Percentiles rank a stretch among this genome's conserved stretches.
Evolutionary conservation across 2,329 filamentous ascomycete genomes (phyloP).

Genomic region (Didymella pinodella): DNA sequence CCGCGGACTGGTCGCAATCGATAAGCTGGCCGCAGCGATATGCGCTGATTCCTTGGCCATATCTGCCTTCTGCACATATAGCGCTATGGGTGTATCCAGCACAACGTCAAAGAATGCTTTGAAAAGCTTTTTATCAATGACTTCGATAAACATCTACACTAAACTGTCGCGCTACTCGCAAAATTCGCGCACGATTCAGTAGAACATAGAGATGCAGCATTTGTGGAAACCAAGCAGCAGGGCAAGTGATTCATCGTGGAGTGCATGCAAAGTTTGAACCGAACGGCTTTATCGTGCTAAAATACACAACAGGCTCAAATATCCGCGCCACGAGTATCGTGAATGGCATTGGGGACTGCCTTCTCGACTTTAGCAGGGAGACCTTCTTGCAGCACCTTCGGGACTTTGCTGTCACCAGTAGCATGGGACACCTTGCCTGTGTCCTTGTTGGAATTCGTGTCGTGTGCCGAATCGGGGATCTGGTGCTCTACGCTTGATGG

Average conservation of each 20-base stretch:
- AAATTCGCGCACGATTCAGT: no score
- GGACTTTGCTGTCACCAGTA: slow-evolving; percentile 14
- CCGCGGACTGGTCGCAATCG: no score
- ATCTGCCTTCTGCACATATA: no score
- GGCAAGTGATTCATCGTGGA: not conserved
- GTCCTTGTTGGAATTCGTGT: slow-evolving; percentile 19
- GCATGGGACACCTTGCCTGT: slow-evolving; percentile 18
- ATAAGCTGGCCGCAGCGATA: no score
- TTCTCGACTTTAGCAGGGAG: slow-evolving; percentile 14
- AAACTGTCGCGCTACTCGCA: no score
- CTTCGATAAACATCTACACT: no score
- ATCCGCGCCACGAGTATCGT: not conserved
- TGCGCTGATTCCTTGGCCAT: no score
- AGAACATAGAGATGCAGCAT: not conserved
- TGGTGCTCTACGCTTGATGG: slow-evolving; percentile 17
- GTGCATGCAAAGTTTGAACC: not conserved
- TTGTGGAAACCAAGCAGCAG: not conserved
- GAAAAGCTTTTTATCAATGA: no score
- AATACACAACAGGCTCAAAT: not conserved
- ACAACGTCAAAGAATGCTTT: not conserved
- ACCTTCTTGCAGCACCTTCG: slow-evolving; percentile 14
- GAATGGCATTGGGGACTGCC: slow-evolving; percentile 1
- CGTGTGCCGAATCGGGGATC: slow-evolving; percentile 14
- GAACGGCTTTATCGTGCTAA: not conserved
- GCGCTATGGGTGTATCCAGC: no score